Evolutionary conservation across 164 flowering plant genomes (phyloP).

Genomic region (Vitis rupestris): DNA sequence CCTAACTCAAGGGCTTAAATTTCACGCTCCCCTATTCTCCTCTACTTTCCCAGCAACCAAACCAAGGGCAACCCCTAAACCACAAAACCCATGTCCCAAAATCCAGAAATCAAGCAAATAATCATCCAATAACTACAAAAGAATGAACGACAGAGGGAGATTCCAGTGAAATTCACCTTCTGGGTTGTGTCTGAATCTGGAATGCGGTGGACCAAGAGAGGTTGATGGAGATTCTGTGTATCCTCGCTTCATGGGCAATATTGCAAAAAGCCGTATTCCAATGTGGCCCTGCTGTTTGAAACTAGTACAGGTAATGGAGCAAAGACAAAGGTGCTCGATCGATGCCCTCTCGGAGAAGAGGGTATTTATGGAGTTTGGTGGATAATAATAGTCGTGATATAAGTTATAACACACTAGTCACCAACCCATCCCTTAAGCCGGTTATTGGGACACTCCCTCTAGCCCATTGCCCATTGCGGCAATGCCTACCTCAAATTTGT

Average conservation of each 20-base stretch:
- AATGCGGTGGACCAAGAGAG: constrained; percentile 46
- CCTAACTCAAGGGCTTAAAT: too few species aligned
- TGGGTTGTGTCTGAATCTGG: constrained; percentile 42
- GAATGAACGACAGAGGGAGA: background rate
- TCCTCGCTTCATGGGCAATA: constrained; percentile 52
- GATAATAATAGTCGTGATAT: too few species aligned
- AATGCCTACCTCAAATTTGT: too few species aligned
- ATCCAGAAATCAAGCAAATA: background rate
- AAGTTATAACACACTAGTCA: too few species aligned
- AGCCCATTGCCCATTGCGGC: too few species aligned
- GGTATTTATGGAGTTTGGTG: too few species aligned
- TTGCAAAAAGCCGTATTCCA: background rate
- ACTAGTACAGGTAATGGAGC: too few species aligned
- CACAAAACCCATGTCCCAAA: constrained; percentile 13
- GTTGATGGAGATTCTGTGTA: constrained; percentile 43
- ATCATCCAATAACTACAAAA: background rate
- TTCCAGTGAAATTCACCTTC: constrained; percentile 37
- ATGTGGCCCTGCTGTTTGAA: too few species aligned
- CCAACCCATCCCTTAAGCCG: too few species aligned
- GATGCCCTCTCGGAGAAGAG: too few species aligned
- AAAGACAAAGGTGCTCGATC: too few species aligned
- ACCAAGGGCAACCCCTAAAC: background rate
- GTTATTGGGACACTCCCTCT: too few species aligned
- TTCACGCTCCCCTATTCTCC: background rate
- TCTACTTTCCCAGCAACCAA: background rate